Percentiles rank a stretch among this genome's conserved stretches.
Evolutionary conservation across 768 basidiomycete genomes (phyloP).

Genomic region (Rhodotorula taiwanensis): DNA sequence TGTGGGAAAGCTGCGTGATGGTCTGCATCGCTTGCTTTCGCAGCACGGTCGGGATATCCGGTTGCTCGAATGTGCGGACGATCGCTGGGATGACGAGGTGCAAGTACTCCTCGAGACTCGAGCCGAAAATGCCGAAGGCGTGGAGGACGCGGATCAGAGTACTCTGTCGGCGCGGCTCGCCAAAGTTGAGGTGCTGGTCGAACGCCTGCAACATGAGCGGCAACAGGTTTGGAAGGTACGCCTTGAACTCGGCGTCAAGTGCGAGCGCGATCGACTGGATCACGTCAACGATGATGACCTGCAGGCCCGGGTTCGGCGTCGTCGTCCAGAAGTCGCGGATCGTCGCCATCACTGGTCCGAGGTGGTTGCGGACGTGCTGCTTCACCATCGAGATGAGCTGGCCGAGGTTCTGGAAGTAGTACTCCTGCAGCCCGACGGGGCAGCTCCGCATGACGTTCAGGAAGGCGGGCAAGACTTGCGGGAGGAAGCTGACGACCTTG

Average conservation of each 20-base stretch:
- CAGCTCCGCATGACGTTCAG: slow-evolving; percentile 70
- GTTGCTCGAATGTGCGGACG: slow-evolving; percentile 78
- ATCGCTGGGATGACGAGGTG: slow-evolving; percentile 94
- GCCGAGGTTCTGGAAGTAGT: slow-evolving; percentile 88
- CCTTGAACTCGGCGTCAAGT: slow-evolving; percentile 93
- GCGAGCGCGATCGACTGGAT: slow-evolving; percentile 89
- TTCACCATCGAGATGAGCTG: slow-evolving; percentile 94
- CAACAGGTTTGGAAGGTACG: slow-evolving; percentile 81
- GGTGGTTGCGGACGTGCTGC: slow-evolving; percentile 89
- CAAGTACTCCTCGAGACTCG: slow-evolving; percentile 94
- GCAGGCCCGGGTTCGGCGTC: slow-evolving; percentile 57
- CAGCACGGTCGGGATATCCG: slow-evolving; percentile 63
- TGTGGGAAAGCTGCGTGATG: slow-evolving; percentile 77
- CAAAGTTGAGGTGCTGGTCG: slow-evolving; percentile 71
- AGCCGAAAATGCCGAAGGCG: slow-evolving; percentile 88
- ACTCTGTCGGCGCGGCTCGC: slow-evolving; percentile 61
- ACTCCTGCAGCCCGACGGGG: slow-evolving; percentile 77
- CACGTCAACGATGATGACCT: slow-evolving; percentile 83
- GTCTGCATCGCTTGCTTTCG: slow-evolving; percentile 85
- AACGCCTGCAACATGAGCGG: slow-evolving; percentile 85
- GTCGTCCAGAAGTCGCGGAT: slow-evolving; percentile 84
- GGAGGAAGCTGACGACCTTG: slow-evolving; percentile 89
- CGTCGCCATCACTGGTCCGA: slow-evolving; percentile 72
- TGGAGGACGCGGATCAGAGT: slow-evolving; percentile 75
- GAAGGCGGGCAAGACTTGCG: slow-evolving; percentile 96